phyloP scores from a whole-genome alignment of 179 eudicot species.

The Dionaea muscipula region DNA sequence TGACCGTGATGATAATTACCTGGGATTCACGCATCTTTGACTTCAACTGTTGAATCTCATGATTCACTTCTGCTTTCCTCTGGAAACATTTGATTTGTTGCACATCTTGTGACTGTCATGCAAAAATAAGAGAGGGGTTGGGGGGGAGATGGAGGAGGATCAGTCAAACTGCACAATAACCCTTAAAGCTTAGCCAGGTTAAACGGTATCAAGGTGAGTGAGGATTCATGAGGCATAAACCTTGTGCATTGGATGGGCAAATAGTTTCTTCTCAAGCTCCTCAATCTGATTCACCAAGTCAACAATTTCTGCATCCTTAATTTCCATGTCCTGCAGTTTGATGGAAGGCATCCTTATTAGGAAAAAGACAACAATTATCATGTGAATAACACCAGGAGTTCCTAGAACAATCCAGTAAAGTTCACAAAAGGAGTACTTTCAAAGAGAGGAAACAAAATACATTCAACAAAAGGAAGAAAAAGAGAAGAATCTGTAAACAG shows the following conservation, averaged over 20 bases:
- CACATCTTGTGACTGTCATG: conserved; percentile 68
- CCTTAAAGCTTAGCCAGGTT: neutral
- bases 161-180: neutral
- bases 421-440: too few relatives aligned
- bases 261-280: conserved; percentile 61
- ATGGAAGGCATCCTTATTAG: too few relatives aligned
- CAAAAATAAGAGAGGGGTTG: neutral
- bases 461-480: too few relatives aligned
- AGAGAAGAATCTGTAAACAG: too few relatives aligned
- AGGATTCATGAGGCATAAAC: conserved; percentile 21
- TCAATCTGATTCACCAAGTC: conserved; percentile 75
- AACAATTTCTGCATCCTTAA: conserved; percentile 75
- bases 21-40: conserved; percentile 96
- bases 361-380: too few relatives aligned
- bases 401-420: too few relatives aligned
- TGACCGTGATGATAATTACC: conserved; percentile 24
- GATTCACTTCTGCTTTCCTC: conserved; percentile 87
- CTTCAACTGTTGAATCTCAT: conserved; percentile 94
- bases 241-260: conserved; percentile 79
- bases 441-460: too few relatives aligned
- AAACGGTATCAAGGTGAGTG: conserved; percentile 1
- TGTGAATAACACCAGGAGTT: too few relatives aligned
- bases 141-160: neutral
- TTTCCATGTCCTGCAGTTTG: conserved; percentile 71
- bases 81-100: conserved; percentile 71